Percentiles rank a stretch among this genome's conserved stretches.
These are phyloP conservation scores for Rhynchospora breviuscula DNA, from an alignment of 176 grass and related monocot genomes.

Conservation along the genomic window DNA sequence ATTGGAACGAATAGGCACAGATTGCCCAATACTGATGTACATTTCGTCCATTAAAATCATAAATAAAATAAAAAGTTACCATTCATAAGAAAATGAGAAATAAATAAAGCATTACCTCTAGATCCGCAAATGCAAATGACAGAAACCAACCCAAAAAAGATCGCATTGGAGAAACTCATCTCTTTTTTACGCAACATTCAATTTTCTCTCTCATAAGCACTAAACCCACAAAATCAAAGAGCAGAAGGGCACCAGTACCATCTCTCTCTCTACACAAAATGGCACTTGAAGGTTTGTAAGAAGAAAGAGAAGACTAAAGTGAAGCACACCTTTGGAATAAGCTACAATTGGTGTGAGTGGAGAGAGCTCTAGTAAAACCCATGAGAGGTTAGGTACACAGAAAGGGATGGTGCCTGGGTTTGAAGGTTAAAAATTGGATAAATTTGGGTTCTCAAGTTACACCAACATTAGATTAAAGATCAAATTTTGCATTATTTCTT, in stretches of 20 bases:
- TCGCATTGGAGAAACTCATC: constrained; percentile 34
- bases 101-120: constrained; percentile 42
- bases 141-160: constrained; percentile 24
- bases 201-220: constrained; percentile 21
- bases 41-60: background rate
- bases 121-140: constrained; percentile 36
- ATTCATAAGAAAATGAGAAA: background rate
- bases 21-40: background rate
- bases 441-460: background rate
- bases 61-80: background rate
- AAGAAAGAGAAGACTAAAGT: constrained; percentile 1
- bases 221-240: constrained; percentile 29
- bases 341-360: constrained; percentile 20
- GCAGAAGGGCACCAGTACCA: constrained; percentile 23
- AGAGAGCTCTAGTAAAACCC: constrained; percentile 24
- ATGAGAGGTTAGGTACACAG: constrained; percentile 19
- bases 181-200: constrained; percentile 19
- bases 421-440: background rate
- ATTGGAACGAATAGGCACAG: background rate
- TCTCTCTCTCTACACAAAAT: background rate
- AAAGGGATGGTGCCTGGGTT: constrained; percentile 2
- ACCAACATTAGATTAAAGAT: background rate
- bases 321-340: constrained; percentile 23
- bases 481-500: background rate
- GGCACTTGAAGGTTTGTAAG: background rate